Percentiles rank a stretch among this genome's conserved stretches.
Evolutionary conservation across 345 rosid species (phyloP).

Genomic region (Ceriops tagal): DNA sequence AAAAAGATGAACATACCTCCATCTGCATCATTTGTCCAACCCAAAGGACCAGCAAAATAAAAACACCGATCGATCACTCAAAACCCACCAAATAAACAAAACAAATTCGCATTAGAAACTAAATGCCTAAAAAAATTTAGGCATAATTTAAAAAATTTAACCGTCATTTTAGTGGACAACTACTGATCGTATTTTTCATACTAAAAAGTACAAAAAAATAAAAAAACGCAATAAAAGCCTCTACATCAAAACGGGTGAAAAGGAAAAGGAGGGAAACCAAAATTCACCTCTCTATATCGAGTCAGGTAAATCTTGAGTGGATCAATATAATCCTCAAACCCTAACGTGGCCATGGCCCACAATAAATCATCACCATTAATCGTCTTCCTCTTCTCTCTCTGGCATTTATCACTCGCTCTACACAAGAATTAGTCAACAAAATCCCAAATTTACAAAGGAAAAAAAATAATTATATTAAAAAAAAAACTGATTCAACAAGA

Average conservation of each 20-base stretch:
- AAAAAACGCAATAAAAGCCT: not conserved
- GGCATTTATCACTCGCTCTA: slow-evolving; percentile 98
- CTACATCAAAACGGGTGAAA: not conserved
- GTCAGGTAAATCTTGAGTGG: slow-evolving; percentile 75
- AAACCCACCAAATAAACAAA: not conserved
- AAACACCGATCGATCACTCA: slow-evolving; percentile 12
- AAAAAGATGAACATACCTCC: slow-evolving; percentile 59
- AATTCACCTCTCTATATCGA: slow-evolving; percentile 75
- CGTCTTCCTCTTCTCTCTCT: slow-evolving; percentile 97
- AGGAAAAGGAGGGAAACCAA: not conserved
- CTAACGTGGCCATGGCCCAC: slow-evolving; percentile 97
- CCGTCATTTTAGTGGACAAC: not conserved
- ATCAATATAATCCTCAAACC: slow-evolving; percentile 94
- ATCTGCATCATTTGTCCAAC: slow-evolving; percentile 46
- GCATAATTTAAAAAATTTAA: not conserved
- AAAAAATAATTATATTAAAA: not conserved
- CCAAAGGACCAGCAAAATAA: slow-evolving; percentile 14
- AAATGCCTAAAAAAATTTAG: not conserved
- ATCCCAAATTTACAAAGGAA: not conserved
- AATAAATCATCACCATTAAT: slow-evolving; percentile 94
- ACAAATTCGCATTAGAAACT: not conserved
- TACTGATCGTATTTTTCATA: not conserved
- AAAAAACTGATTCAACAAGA: not conserved
- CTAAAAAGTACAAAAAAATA: not conserved
- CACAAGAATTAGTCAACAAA: not conserved